Evolutionary conservation across 2,329 filamentous ascomycete genomes (phyloP).

Genomic region (Rhytidhysteron rufulum): DNA sequence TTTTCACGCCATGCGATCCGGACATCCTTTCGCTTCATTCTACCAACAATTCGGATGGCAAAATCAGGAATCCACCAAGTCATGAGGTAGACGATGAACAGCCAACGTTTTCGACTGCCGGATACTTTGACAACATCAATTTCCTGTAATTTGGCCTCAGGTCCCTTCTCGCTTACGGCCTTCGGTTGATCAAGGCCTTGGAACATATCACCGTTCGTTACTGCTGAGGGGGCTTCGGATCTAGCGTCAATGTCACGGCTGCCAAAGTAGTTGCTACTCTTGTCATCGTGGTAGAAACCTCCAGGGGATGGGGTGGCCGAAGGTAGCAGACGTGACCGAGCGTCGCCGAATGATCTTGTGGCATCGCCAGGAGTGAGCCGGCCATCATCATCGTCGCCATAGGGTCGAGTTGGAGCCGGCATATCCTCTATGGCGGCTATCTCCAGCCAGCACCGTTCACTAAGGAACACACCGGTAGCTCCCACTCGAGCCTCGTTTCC

Average conservation of each 20-base stretch:
- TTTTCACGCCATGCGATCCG: slow-evolving; percentile 95
- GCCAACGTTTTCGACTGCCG: slow-evolving; percentile 82
- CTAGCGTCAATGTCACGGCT: slow-evolving; percentile 74
- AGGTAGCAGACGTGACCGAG: slow-evolving; percentile 53
- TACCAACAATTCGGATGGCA: slow-evolving; percentile 68
- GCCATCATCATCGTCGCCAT: slow-evolving; percentile 57
- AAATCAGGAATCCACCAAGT: slow-evolving; percentile 90
- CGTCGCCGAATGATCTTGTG: slow-evolving; percentile 54
- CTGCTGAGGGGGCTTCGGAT: slow-evolving; percentile 91
- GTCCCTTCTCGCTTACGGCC: slow-evolving; percentile 92
- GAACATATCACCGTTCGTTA: slow-evolving; percentile 95
- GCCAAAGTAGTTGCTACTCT: slow-evolving; percentile 78
- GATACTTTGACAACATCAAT: slow-evolving; percentile 81
- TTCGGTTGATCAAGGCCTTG: slow-evolving; percentile 90
- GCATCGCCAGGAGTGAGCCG: slow-evolving; percentile 54
- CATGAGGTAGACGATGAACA: slow-evolving; percentile 75
- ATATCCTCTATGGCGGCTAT: slow-evolving; percentile 66
- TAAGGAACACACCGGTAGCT: slow-evolving; percentile 90
- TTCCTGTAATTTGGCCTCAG: slow-evolving; percentile 84
- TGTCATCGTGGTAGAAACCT: slow-evolving; percentile 68
- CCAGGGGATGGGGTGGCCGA: slow-evolving; percentile 50
- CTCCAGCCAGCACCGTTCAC: slow-evolving; percentile 93
- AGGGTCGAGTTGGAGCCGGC: slow-evolving; percentile 45
- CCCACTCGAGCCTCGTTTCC: slow-evolving; percentile 86
- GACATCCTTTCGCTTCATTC: slow-evolving; percentile 89